These are phyloP conservation scores for Astrothelium subdiscretum DNA, from an alignment of 495 filamentous ascomycete species.

Conservation along the genomic window DNA sequence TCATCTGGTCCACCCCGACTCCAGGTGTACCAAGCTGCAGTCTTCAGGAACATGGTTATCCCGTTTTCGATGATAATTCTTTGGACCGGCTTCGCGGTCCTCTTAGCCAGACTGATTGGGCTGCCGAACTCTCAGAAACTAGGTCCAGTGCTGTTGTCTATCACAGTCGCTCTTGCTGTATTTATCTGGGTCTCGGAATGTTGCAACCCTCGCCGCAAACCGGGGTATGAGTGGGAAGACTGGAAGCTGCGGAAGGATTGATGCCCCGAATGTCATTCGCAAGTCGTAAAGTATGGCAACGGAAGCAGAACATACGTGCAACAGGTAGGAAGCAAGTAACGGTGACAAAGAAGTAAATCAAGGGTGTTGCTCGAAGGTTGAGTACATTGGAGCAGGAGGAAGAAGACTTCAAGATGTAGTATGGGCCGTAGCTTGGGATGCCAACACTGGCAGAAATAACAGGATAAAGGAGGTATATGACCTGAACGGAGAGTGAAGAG, in stretches of 20 bases:
- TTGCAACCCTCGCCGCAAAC: constrained; percentile 9
- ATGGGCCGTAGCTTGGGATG: no score
- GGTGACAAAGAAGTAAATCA: no score
- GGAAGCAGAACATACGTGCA: no score
- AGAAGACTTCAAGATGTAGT: no score
- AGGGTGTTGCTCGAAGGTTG: no score
- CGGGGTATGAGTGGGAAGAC: constrained; percentile 20
- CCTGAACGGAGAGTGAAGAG: no score
- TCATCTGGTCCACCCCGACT: constrained; percentile 22
- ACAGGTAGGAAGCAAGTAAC: no score
- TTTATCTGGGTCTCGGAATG: background rate
- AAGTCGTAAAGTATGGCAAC: no score
- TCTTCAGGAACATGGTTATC: background rate
- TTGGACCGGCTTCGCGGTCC: background rate
- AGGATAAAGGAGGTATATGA: no score
- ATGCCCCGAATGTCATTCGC: no score
- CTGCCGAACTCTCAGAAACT: background rate
- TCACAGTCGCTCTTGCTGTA: background rate
- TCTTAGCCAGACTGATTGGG: background rate
- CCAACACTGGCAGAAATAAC: no score
- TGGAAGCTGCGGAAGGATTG: constrained; percentile 16
- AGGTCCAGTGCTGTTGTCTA: background rate
- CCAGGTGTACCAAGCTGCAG: constrained; percentile 15
- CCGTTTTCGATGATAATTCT: background rate
- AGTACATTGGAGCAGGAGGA: no score